phyloP scores from a whole-genome alignment of 108 stramenopile genomes.

The Stephanodiscus triporus region DNA sequence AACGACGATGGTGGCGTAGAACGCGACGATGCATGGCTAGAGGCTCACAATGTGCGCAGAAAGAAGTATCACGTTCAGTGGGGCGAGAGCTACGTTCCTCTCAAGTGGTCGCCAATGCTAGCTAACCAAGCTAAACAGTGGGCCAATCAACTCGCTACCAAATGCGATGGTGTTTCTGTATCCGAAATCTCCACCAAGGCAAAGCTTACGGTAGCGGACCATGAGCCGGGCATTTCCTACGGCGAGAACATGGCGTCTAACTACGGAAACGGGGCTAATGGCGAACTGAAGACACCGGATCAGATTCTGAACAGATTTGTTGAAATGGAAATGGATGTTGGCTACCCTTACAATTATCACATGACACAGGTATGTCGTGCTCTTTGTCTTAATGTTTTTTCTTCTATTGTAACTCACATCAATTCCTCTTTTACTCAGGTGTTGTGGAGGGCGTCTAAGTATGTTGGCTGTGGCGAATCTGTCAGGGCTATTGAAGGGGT shows the following conservation, averaged over 20 bases:
- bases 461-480: constrained; percentile 25
- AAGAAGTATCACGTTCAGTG: constrained; percentile 25
- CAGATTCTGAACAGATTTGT: constrained; percentile 32
- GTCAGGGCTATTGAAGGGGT: constrained; percentile 9
- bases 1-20: not conserved
- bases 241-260: constrained; percentile 41
- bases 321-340: constrained; percentile 20
- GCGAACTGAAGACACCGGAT: constrained; percentile 31
- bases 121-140: constrained; percentile 16
- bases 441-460: constrained; percentile 27
- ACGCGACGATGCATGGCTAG: constrained; percentile 38
- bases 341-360: constrained; percentile 21
- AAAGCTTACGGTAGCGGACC: not conserved
- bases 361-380: constrained; percentile 16
- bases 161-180: constrained; percentile 14
- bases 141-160: constrained; percentile 16
- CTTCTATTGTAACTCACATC: not conserved
- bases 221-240: constrained; percentile 17
- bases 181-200: too few relatives aligned
- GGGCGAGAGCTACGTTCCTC: constrained; percentile 29
- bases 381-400: not conserved
- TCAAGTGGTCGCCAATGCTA: constrained; percentile 33
- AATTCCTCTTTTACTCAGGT: not conserved
- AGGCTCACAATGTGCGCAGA: constrained; percentile 35
- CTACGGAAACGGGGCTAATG: constrained; percentile 16